Base-by-base conservation (phyloP, 1,139 yeast species). In the Williopsis jadinii region DNA sequence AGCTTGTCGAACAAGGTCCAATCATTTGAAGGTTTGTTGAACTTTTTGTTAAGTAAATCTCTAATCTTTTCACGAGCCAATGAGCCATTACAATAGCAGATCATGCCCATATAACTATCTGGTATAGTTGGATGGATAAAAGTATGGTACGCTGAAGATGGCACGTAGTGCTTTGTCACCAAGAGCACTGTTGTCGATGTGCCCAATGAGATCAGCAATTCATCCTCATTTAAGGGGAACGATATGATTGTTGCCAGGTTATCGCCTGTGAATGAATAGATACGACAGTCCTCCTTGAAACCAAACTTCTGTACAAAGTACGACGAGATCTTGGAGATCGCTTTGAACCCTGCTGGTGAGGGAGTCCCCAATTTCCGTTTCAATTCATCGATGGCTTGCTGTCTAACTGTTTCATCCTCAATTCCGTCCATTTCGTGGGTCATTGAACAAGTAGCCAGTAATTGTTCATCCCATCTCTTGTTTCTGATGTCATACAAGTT, bases 81-180 rank as follows among this genome's bases (percentile, higher is more conserved):
- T 0, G 96, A 75, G 0, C 97, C 97, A 60, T 88, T 88, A 59
- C 95, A 84, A 60, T 88, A 88, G 60, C 97, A 88, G 43, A 88
- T 77, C 97, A 88, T 88, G 30, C 95, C 95, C 97, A 88, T 88
- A 60, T 80, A 90, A 37, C 81, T 78, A 30, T 71, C 72, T 1
- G 79, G 75, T 51, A 84, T 73, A 0, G 95, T 82, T 8, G 97
- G 97, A 58, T 88, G 97, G 46, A 78, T 76, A 64, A 88, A 88
- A 51, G 87, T 62, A 57, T 88, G 97, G 59, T 87, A 88, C 52
- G 81, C 84, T 4, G 88, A 77, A 1, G 92, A 82, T 3, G 97
- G 90, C 27, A 71, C 72, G 58, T 82, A 88, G 44, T 78, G 73
- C 45, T 85, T 82, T 5, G 97, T 88, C 33, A 87, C 80, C 39